Conservation (phyloP, 1,139 yeast genomes). For the Arxiozyma heterogenica region DNA sequence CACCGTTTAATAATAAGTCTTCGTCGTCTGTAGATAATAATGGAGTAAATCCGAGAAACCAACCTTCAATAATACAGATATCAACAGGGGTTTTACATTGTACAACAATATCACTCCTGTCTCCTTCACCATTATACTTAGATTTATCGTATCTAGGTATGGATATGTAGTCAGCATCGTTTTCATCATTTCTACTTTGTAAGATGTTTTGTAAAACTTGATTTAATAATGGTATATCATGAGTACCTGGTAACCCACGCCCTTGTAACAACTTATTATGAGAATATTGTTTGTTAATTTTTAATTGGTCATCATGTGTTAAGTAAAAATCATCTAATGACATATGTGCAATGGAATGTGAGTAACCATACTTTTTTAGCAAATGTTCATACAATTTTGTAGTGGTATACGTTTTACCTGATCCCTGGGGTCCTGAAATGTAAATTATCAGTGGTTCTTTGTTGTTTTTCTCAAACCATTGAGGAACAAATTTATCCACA, state of each 20-base stretch:
- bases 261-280: conserved; percentile 58
- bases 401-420: conserved; percentile 75
- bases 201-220: conserved; percentile 26
- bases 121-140: conserved; percentile 67
- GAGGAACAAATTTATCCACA: conserved; percentile 17
- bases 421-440: conserved; percentile 85
- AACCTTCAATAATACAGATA: conserved; percentile 77
- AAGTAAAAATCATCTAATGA: conserved; percentile 86
- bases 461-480: conserved; percentile 16
- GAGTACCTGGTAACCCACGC: conserved; percentile 92
- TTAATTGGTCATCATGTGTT: conserved; percentile 49
- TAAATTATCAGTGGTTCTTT: conserved; percentile 51
- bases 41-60: conserved; percentile 79
- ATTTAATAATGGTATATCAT: conserved; percentile 45
- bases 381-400: conserved; percentile 31
- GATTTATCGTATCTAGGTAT: conserved; percentile 78
- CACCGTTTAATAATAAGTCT: conserved; percentile 11
- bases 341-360: conserved; percentile 39
- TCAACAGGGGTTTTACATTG: conserved; percentile 39
- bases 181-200: conserved; percentile 11
- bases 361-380: conserved; percentile 31
- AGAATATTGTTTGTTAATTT: conserved; percentile 34
- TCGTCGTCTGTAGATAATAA: conserved; percentile 28
- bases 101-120: conserved; percentile 39
- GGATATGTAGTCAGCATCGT: conserved; percentile 4